These are phyloP conservation scores for Aspergillus sclerotialis DNA, from an alignment of 2,329 filamentous ascomycete genomes.

Conservation along the genomic window DNA sequence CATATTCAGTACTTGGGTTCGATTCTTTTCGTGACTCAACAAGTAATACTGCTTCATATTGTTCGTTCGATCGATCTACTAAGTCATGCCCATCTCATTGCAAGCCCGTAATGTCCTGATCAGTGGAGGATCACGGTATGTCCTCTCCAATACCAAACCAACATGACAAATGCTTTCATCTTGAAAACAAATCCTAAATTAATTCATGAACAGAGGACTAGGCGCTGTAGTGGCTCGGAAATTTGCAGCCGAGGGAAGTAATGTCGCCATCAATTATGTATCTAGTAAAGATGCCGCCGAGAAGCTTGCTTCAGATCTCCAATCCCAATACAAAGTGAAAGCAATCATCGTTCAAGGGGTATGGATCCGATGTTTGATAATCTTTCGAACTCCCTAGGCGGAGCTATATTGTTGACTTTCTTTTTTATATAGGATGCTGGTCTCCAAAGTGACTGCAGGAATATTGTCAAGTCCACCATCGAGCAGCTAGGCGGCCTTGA, in stretches of 20 bases:
- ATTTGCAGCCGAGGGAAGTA: slow-evolving; percentile 62
- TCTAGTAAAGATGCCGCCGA: slow-evolving; percentile 55
- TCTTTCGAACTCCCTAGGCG: neutral
- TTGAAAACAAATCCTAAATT: neutral
- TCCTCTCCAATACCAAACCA: slow-evolving; percentile 1
- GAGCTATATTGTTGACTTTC: neutral
- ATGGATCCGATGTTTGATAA: slow-evolving; percentile 17
- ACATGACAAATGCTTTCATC: too few species aligned
- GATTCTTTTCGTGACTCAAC: too few species aligned
- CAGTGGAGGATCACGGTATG: slow-evolving; percentile 57
- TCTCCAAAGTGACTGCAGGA: slow-evolving; percentile 50
- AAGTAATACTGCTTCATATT: too few species aligned
- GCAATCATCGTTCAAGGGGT: slow-evolving; percentile 55
- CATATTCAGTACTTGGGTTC: too few species aligned
- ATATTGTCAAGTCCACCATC: slow-evolving; percentile 54
- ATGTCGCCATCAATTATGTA: slow-evolving; percentile 68
- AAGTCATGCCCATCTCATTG: slow-evolving; percentile 52
- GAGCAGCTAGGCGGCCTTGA: slow-evolving; percentile 63
- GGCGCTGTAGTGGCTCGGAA: slow-evolving; percentile 61
- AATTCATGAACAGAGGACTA: slow-evolving; percentile 51
- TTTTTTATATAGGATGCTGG: slow-evolving; percentile 50
- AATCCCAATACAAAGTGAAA: slow-evolving; percentile 45
- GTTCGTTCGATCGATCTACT: too few species aligned
- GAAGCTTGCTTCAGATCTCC: slow-evolving; percentile 50
- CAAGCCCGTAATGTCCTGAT: slow-evolving; percentile 57